Base-by-base conservation (phyloP, 345 rosid species). In the Hibiscus syriacus region DNA sequence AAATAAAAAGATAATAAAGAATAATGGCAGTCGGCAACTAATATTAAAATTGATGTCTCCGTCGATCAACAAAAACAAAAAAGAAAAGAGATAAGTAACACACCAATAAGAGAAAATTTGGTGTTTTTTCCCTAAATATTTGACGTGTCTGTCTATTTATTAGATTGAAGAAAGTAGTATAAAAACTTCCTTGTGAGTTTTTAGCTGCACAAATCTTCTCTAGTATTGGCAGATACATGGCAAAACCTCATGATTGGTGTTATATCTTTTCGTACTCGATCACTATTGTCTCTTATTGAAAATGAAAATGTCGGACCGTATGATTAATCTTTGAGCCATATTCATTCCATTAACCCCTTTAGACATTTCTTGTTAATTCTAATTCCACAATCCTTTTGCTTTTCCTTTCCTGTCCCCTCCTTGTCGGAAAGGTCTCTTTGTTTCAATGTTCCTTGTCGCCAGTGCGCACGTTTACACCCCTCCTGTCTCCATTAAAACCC, bases 341-440 rank as follows among this genome's bases (percentile, higher is more conserved):
- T 64, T 64, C 68, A 64, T 23, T 64, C 27, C 27, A 48, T 65
- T 25, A 36, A 36, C 39, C 50, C 39, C 48, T 60, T 41, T 36
- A 4, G 50, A n/a, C 30, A 60, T 17, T 34, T 19, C 62, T 38
- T 58, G 2, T 22, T 61, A 7, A 55, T 6, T 25, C 7, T 26
- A 11, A 19, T 19, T 36, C 9, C 49, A 11, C n/a, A 2, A 16
- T 11, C 53, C 0, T 11, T 63, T 45, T 22, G 7, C 45, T 25
- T 25, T 48, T 23, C 26, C 12, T 45, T 65, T 49, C 26, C 30
- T 65, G 69, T 65, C 69, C 25, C 56, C 57, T 22, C 43, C 19
- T 45, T 6, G 29, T 65, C 57, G 43, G 45, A 29, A 48, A 65
- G 17, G 27, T 49, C 27, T 30, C 17, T 19, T 38, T 29, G 57